A percentile compares a stretch with the other conserved stretches of the same genome.
Conservation (phyloP, 2,329 filamentous ascomycete genomes). For the Emmonsia crescens region DNA sequence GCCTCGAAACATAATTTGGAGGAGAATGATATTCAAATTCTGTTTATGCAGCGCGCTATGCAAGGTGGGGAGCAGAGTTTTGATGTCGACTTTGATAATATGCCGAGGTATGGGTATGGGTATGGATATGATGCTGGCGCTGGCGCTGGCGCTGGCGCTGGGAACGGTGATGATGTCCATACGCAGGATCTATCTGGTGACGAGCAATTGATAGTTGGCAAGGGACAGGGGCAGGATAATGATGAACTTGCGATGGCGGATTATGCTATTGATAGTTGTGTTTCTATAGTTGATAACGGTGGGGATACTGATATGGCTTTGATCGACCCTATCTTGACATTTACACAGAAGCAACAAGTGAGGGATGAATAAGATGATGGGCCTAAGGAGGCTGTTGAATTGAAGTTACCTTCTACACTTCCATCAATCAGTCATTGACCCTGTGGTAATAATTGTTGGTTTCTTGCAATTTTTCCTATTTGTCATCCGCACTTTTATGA, state of each 20-base stretch:
- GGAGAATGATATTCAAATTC: slow-evolving; percentile 30
- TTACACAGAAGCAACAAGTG: slow-evolving; percentile 8
- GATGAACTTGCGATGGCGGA: slow-evolving; percentile 3
- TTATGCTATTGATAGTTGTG: neutral
- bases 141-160: neutral
- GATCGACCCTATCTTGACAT: slow-evolving; percentile 27
- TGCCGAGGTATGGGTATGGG: slow-evolving; percentile 6
- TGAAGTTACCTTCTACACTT: neutral
- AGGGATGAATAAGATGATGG: neutral
- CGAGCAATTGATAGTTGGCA: neutral
- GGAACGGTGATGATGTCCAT: neutral
- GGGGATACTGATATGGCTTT: slow-evolving; percentile 22
- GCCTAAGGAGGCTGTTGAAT: neutral
- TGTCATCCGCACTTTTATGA: neutral
- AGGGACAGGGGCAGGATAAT: neutral
- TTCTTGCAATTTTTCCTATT: neutral
- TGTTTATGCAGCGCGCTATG: slow-evolving; percentile 32
- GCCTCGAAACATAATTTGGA: slow-evolving; percentile 30
- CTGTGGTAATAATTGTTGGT: neutral
- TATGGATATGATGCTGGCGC: slow-evolving; percentile 11
- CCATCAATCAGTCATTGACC: neutral
- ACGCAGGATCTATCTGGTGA: neutral
- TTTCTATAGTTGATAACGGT: neutral
- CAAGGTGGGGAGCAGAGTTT: slow-evolving; percentile 21
- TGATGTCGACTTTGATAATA: slow-evolving; percentile 8